Base-by-base conservation (phyloP, 805 yeast species). In the Naumovozyma dairenensis region DNA sequence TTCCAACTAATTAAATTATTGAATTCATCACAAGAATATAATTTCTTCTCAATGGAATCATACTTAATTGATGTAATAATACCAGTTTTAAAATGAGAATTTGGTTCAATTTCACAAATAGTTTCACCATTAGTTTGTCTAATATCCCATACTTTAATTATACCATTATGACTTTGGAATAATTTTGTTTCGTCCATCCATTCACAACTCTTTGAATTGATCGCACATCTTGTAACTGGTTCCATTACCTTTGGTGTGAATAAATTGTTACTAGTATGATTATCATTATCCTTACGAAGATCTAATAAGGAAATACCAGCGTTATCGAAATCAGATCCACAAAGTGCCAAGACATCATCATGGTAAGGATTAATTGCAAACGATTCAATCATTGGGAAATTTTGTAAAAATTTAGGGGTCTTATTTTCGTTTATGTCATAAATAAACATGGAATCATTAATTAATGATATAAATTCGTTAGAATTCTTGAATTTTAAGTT, bases 301-400 rank as follows among this genome's bases (percentile, higher is more conserved):
- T 85, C 96, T 41, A 76, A 67, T 25, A 85, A 56, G 0, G 92
- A 77, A 7, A 84, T 68, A 2, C 94, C 95, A 49, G 76, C 76
- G 16, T 68, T 66, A 4, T 85, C 85, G 38, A 81, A 75, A 2
- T 80, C 57, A 0, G 85, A 43, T n/a, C 55, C 53, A 14, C 46
- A 42, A 80, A 34, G 77, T 47, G 16, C 78, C 58, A 16, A 77
- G 73, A 44, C 65, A 66, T 28, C 70, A 2, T 32, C 17, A 5
- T 21, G 15, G 13, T 24, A 24, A 67, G 19, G 69, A 52, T 48
- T 44, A 14, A 34, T 25, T 12, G 49, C 43, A 22, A 52, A 30
- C 2, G 48, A 43, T 26, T 48, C 52, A 12, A 55, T 28, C 2
- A 51, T 51, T 2, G 41, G 38, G 34, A 47, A 44, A 29, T 42